phyloP scores from a whole-genome alignment of 306 rosid species.

The Begonia loranthoides region DNA sequence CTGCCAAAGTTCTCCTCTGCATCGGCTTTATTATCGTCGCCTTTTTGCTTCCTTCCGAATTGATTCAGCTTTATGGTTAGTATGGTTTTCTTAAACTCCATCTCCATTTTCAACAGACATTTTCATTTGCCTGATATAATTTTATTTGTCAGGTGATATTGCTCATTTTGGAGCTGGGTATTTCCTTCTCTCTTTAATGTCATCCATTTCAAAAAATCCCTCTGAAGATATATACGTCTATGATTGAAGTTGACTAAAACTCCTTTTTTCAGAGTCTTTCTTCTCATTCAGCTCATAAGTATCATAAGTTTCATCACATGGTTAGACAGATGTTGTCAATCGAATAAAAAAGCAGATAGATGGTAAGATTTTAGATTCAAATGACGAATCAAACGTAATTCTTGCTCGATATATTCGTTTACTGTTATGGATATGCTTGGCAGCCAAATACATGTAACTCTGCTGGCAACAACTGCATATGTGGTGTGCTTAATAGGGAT shows the following conservation, averaged over 20 bases:
- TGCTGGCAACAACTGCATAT: slow-evolving; percentile 57
- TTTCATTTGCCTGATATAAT: neutral
- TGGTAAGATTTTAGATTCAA: slow-evolving; percentile 35
- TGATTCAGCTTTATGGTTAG: slow-evolving; percentile 82
- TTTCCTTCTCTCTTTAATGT: neutral
- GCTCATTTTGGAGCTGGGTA: slow-evolving; percentile 99
- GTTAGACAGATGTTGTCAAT: slow-evolving; percentile 52
- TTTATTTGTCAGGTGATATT: slow-evolving; percentile 39
- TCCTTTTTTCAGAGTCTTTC: slow-evolving; percentile 72
- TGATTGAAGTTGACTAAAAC: neutral
- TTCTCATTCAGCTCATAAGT: slow-evolving; percentile 83
- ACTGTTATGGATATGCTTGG: neutral
- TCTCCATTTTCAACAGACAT: neutral
- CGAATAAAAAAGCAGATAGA: slow-evolving; percentile 57
- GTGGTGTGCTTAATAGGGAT: slow-evolving; percentile 67
- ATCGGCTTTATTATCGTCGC: slow-evolving; percentile 37
- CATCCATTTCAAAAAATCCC: neutral
- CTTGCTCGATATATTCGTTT: neutral
- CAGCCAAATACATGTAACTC: slow-evolving; percentile 77
- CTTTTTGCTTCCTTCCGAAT: slow-evolving; percentile 60
- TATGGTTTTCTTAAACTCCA: neutral
- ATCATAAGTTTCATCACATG: slow-evolving; percentile 80
- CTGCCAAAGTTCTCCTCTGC: slow-evolving; percentile 55
- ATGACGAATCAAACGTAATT: neutral
- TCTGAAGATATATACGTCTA: no score